Base-by-base conservation (phyloP, 140 eudicot species). In the Oenanthe javanica region DNA sequence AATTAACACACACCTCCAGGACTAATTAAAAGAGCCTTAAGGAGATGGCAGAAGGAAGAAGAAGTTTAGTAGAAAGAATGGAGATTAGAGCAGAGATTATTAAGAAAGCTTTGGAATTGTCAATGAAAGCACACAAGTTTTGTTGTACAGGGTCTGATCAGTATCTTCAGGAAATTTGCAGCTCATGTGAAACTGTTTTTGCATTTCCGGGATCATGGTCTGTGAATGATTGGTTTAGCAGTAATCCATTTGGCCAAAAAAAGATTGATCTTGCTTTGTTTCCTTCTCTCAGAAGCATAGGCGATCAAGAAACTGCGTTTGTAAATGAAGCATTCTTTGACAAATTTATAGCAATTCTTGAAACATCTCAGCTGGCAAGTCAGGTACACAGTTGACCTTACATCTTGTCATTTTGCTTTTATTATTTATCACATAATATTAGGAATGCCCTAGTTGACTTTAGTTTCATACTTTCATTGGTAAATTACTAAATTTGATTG, bases 201-300 rank as follows among this genome's bases (percentile, higher is more conserved):
- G 91, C 89, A 51, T 88, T 88, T 36, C 76, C 72, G 18, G 91
- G 91, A 81, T 88, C 86, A 45, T 85, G 89, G 89, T 74, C 83
- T 67, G 80, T 18, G 42, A 61, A 83, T 50, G 87, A 85, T 13
- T 88, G 87, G 76, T 87, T 72, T 84, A 73, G 59, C 72, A 74
- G 63, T 21, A 69, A 57, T 27, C 86, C 79, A 9, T 93, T 89
- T 50, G 98, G 98, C 55, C 91, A 82, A 57, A 71, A 76, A 3
- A 85, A 87, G 38, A 81, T 91, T 49, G 83, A 88, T 80, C 71
- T 42, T 4, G 0, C 70, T 21, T 72, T 75, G 81, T 89, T 88
- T 81, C 92, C 94, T 4, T 86, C 87, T 73, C 84, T 93, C 54
- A 72, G 43, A 43, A 91, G 89, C 72, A 75, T 93, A 47, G 96